These are phyloP conservation scores for Pseudisothecium myosuroides DNA, from an alignment of 225 moss, liverwort and hornwort species.

Conservation along the genomic window DNA sequence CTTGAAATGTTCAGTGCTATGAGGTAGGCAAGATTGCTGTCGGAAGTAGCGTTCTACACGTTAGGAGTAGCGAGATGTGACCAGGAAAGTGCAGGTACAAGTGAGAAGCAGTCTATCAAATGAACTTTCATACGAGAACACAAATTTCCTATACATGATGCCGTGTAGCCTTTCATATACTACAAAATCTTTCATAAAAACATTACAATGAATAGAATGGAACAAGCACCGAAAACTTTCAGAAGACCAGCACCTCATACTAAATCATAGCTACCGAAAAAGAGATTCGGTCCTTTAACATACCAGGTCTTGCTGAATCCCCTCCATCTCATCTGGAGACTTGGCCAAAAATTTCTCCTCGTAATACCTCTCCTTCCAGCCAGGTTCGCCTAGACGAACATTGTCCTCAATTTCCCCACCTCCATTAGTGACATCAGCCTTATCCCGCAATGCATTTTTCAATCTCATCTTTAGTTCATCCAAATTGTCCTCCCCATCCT, in stretches of 20 bases:
- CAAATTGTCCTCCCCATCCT: constrained; percentile 66
- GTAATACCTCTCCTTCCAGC: constrained; percentile 95
- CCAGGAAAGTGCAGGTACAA: background rate
- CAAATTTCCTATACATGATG: background rate
- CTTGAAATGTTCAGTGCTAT: background rate
- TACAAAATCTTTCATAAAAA: background rate
- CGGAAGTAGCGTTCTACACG: background rate
- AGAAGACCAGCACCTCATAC: background rate
- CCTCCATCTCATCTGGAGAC: constrained; percentile 57
- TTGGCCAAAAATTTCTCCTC: constrained; percentile 52
- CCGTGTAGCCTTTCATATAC: background rate
- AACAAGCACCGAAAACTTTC: background rate
- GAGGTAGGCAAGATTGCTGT: background rate
- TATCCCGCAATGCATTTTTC: constrained; percentile 75
- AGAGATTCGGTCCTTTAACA: background rate
- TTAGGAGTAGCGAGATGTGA: background rate
- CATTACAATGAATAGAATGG: background rate
- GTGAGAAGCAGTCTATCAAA: background rate
- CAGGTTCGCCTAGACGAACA: constrained; percentile 84
- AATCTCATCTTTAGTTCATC: constrained; percentile 82
- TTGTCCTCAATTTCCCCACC: constrained; percentile 75
- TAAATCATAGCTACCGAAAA: background rate
- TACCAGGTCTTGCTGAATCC: constrained; percentile 76
- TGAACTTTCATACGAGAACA: background rate
- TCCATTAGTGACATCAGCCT: constrained; percentile 72